A percentile compares a stretch with the other conserved stretches of the same genome.
These are phyloP conservation scores for Amanita pseudoporphyria DNA, from an alignment of 768 basidiomycete genomes.

Conservation along the genomic window DNA sequence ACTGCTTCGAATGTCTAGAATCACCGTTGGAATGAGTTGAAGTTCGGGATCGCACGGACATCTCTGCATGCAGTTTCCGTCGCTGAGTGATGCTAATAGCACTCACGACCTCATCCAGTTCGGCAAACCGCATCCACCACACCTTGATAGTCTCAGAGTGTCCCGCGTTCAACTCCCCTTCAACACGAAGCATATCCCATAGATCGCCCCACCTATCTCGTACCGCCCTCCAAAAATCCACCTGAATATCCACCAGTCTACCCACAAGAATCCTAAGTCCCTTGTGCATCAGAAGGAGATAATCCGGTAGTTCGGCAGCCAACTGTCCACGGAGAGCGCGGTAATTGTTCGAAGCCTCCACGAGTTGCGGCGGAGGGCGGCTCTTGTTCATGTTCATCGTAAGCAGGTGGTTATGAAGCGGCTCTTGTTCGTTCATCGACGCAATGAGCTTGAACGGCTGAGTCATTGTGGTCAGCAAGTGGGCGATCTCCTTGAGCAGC, in stretches of 20 bases:
- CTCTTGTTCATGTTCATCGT: slow-evolving; percentile 59
- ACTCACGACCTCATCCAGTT: slow-evolving; percentile 43
- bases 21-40: slow-evolving; percentile 13
- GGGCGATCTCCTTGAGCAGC: slow-evolving; percentile 48
- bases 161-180: slow-evolving; percentile 59
- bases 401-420: slow-evolving; percentile 60
- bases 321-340: slow-evolving; percentile 69
- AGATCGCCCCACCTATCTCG: slow-evolving; percentile 64
- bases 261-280: slow-evolving; percentile 46
- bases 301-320: slow-evolving; percentile 57
- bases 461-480: slow-evolving; percentile 47
- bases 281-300: slow-evolving; percentile 46
- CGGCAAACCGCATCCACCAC: slow-evolving; percentile 61
- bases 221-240: slow-evolving; percentile 48
- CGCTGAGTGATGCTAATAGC: slow-evolving; percentile 6
- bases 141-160: slow-evolving; percentile 61
- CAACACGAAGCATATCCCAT: slow-evolving; percentile 76
- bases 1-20: slow-evolving; percentile 7
- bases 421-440: slow-evolving; percentile 66
- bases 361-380: slow-evolving; percentile 54
- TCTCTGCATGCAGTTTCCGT: slow-evolving; percentile 6
- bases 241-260: slow-evolving; percentile 48
- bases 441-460: slow-evolving; percentile 58
- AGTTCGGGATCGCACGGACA: slow-evolving; percentile 1
- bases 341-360: slow-evolving; percentile 70